A percentile compares a stretch with the other conserved stretches of the same genome.
Conservation (phyloP, 306 rosid genomes). For the Dryas drummondii region DNA sequence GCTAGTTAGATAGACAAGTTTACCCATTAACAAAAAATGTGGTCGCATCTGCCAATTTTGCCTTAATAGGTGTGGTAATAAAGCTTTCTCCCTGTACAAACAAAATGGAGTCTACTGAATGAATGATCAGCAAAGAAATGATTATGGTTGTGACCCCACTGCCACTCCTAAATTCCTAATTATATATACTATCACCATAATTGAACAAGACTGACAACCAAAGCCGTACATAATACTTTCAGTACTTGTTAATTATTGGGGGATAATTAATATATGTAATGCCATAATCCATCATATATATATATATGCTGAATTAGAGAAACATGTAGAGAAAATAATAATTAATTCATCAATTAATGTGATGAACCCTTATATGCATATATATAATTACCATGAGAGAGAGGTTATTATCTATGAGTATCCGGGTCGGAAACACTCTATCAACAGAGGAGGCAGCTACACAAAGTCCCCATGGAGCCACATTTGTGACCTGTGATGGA, state of each 20-base stretch:
- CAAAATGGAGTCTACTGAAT: background rate
- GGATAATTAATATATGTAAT: background rate
- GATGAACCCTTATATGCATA: background rate
- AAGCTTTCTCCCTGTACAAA: slow-evolving; percentile 51
- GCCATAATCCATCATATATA: background rate
- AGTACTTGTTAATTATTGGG: background rate
- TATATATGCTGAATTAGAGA: background rate
- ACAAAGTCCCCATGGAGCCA: slow-evolving; percentile 50
- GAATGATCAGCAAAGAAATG: background rate
- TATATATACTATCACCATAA: background rate
- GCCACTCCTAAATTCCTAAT: background rate
- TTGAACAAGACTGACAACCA: background rate
- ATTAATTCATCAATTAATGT: too few relatives aligned
- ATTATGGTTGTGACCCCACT: slow-evolving; percentile 3
- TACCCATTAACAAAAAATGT: slow-evolving; percentile 37
- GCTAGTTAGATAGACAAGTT: background rate
- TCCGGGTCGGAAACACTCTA: slow-evolving; percentile 40
- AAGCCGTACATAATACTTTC: background rate
- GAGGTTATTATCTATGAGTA: slow-evolving; percentile 26
- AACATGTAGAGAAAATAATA: background rate
- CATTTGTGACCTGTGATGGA: slow-evolving; percentile 46
- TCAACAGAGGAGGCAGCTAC: slow-evolving; percentile 63
- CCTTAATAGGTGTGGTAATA: slow-evolving; percentile 34
- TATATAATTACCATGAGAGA: slow-evolving; percentile 25
- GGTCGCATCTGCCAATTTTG: slow-evolving; percentile 39